Base-by-base conservation (phyloP, 2,329 filamentous ascomycete genomes). In the Plenodomus lindquistii region DNA sequence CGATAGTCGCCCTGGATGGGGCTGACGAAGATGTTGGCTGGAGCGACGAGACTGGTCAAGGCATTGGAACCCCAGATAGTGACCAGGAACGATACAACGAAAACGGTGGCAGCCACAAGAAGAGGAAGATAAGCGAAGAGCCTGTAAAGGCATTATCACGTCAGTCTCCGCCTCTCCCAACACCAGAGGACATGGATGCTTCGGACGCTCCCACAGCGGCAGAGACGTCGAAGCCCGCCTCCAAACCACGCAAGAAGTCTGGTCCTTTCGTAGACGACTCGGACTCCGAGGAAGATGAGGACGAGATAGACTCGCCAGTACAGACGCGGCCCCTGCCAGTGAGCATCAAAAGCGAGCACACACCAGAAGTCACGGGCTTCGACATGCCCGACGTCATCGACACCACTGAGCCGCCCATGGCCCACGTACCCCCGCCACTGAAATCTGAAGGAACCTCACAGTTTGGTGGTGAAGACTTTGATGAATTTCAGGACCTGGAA, bases 231-330 rank as follows among this genome's bases (percentile, higher is more conserved):
- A 59, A 50, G 42, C 50, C 48, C 27, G 38, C 42, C 19, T 9
- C 42, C 2, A 53, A 62, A 42, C 47, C 59, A 4, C 68, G 65
- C 27, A 75, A 67, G 48, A 66, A 68, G 49, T 77, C 70, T 47
- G 85, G 83, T 0, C 87, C 87, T 0, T 92, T 92, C 59, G 65
- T 91, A 35, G 82, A 88, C 48, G 87, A 91, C 52, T 90, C 87
- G 1, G 83, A 85, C 44, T 83, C 78, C 35, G 83, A 86, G 43
- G 75, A 80, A 7, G 72, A 73, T 2, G 83, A 86, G 43, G 75
- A 80, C 7, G 72, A 73, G 2, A 42, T 35, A 16, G 49, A 53
- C n/a, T 9, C 34, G 15, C 40, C 52, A 22, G 24, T 48, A 18
- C 40, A 34, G 37, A 58, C 49, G 52, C 46, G 53, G 66, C 61